Evolutionary conservation across 331 rosid species (phyloP).

Genomic region (Malus hybrid): DNA sequence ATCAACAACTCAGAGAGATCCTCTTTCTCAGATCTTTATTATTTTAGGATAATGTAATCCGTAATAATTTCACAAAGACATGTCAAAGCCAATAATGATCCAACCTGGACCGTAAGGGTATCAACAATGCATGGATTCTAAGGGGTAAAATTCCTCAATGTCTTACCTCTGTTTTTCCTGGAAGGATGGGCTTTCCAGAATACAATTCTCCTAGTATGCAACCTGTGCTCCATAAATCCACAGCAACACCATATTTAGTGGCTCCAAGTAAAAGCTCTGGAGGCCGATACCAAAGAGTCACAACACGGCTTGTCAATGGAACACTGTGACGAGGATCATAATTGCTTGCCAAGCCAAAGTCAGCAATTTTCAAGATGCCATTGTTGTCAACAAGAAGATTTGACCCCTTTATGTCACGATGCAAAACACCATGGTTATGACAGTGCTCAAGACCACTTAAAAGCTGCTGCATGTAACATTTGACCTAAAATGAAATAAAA

Average conservation of each 20-base stretch:
- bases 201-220: slow-evolving; percentile 93
- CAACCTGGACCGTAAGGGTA: not conserved
- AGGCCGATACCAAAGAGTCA: slow-evolving; percentile 96
- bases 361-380: slow-evolving; percentile 88
- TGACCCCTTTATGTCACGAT: slow-evolving; percentile 96
- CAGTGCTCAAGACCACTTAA: slow-evolving; percentile 88
- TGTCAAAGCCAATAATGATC: not conserved
- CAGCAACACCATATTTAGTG: slow-evolving; percentile 71
- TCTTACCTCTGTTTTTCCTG: slow-evolving; percentile 92
- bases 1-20: not conserved
- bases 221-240: slow-evolving; percentile 95
- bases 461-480: slow-evolving; percentile 93
- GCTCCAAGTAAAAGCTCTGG: slow-evolving; percentile 95
- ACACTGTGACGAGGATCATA: slow-evolving; percentile 52
- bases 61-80: not conserved
- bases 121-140: not conserved
- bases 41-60: not conserved
- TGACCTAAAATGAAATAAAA: slow-evolving; percentile 39
- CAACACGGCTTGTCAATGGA: slow-evolving; percentile 83
- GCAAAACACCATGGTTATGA: slow-evolving; percentile 81
- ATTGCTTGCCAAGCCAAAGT: slow-evolving; percentile 81
- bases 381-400: slow-evolving; percentile 84
- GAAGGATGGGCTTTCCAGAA: slow-evolving; percentile 77
- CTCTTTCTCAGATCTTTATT: not conserved
- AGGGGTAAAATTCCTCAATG: not conserved